Evolutionary conservation across 192 early-diverging fungal species (phyloP).

Genomic region (Gigaspora rosea): DNA sequence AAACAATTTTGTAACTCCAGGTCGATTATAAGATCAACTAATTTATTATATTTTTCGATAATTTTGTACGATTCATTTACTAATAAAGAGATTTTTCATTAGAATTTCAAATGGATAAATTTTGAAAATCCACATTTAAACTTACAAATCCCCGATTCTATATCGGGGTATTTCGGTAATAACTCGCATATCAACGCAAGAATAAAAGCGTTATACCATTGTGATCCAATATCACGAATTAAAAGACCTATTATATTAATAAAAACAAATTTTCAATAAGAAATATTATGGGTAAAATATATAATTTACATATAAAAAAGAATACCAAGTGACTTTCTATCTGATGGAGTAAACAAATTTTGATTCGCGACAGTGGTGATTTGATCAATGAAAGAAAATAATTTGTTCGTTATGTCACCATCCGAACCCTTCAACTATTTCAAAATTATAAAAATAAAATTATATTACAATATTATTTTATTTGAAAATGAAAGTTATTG

Average conservation of each 20-base stretch:
- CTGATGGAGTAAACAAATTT: slow-evolving; percentile 12
- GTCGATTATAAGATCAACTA: slow-evolving; percentile 23
- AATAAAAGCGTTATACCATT: slow-evolving; percentile 56
- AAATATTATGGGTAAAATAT: not conserved
- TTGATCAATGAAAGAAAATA: not conserved
- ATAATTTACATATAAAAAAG: not conserved
- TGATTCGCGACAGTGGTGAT: slow-evolving; percentile 21
- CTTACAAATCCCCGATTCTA: slow-evolving; percentile 35
- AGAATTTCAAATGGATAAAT: not conserved
- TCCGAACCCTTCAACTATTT: not conserved
- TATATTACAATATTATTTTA: too few relatives aligned
- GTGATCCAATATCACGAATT: slow-evolving; percentile 59
- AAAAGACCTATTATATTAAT: slow-evolving; percentile 52
- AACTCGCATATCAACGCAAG: slow-evolving; percentile 54
- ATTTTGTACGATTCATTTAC: slow-evolving; percentile 15
- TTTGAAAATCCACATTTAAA: not conserved
- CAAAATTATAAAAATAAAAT: too few relatives aligned
- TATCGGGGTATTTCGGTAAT: slow-evolving; percentile 37
- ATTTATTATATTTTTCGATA: slow-evolving; percentile 37
- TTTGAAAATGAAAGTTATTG: too few relatives aligned
- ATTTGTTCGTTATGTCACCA: not conserved
- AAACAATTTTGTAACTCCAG: slow-evolving; percentile 36
- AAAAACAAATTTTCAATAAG: not conserved
- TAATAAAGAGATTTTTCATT: not conserved
- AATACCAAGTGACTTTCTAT: slow-evolving; percentile 5